Percentiles rank a stretch among this genome's conserved stretches.
Evolutionary conservation across 2,329 filamentous ascomycete species (phyloP).

Genomic region (Rhytidhysteron rufulum): DNA sequence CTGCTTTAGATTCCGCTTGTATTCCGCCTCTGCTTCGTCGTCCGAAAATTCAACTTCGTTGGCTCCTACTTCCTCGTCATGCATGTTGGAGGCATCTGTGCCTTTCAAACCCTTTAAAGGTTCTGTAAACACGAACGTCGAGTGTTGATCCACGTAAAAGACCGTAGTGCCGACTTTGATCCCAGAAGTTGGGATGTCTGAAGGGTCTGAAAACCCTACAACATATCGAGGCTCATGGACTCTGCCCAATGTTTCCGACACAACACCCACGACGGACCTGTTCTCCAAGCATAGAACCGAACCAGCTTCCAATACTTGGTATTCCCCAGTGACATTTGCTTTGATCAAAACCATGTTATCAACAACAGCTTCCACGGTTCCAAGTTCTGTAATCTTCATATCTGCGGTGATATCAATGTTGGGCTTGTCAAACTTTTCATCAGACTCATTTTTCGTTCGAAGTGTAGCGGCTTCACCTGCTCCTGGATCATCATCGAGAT

Average conservation of each 20-base stretch:
- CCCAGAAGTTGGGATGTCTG: constrained; percentile 64
- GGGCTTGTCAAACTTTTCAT: constrained; percentile 56
- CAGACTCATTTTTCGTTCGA: constrained; percentile 78
- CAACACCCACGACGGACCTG: constrained; percentile 70
- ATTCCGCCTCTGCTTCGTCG: constrained; percentile 86
- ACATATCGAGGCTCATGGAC: constrained; percentile 85
- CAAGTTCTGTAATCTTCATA: constrained; percentile 73
- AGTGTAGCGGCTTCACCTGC: constrained; percentile 57
- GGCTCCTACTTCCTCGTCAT: constrained; percentile 83
- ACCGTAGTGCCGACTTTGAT: constrained; percentile 67
- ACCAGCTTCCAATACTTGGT: constrained; percentile 77
- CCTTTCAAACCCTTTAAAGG: constrained; percentile 75
- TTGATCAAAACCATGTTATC: constrained; percentile 76
- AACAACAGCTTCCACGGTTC: constrained; percentile 71
- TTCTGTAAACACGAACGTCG: constrained; percentile 82
- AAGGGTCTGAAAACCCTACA: constrained; percentile 66
- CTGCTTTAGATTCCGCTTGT: constrained; percentile 59
- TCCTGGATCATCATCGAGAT: constrained; percentile 76
- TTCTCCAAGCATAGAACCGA: constrained; percentile 78
- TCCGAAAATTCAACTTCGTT: constrained; percentile 96
- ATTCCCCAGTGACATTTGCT: constrained; percentile 73
- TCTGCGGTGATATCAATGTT: constrained; percentile 72
- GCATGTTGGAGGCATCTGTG: constrained; percentile 89
- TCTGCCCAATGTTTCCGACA: constrained; percentile 82
- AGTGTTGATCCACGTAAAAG: constrained; percentile 76